phyloP scores from a whole-genome alignment of 2,329 filamentous ascomycete genomes.

The Xylaria digitata region DNA sequence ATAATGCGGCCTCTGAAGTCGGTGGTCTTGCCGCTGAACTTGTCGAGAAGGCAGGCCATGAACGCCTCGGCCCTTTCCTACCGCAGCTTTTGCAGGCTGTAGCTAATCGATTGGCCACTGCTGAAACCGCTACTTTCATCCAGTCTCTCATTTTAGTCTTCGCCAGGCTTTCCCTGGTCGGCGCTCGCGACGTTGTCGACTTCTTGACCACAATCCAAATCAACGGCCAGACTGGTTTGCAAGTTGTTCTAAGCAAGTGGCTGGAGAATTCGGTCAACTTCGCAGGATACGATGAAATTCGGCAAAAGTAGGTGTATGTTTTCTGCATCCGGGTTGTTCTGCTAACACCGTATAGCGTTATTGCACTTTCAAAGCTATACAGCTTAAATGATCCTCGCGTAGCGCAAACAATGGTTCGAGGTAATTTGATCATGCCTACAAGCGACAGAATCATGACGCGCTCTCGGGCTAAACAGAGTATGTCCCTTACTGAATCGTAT shows the following conservation, averaged over 20 bases:
- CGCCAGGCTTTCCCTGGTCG: constrained; percentile 85
- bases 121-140: constrained; percentile 88
- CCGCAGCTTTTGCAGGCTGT: constrained; percentile 90
- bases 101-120: constrained; percentile 83
- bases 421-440: constrained; percentile 84
- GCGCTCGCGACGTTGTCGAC: constrained; percentile 88
- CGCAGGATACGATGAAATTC: constrained; percentile 97
- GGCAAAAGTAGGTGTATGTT: constrained; percentile 80
- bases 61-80: constrained; percentile 89
- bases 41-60: constrained; percentile 93
- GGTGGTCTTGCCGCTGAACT: constrained; percentile 93
- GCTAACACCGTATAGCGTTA: constrained; percentile 70
- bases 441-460: constrained; percentile 92
- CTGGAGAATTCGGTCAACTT: constrained; percentile 97
- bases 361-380: constrained; percentile 92
- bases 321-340: not conserved
- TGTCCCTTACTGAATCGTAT: constrained; percentile 46
- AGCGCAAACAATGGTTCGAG: constrained; percentile 84
- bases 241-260: constrained; percentile 94
- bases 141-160: constrained; percentile 97
- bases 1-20: constrained; percentile 95
- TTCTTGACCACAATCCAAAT: constrained; percentile 90
- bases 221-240: constrained; percentile 81
- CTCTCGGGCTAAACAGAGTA: constrained; percentile 86
- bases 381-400: constrained; percentile 85